Evolutionary conservation across 2,329 filamentous ascomycete genomes (phyloP).

Genomic region (Pseudocercospora cruenta): DNA sequence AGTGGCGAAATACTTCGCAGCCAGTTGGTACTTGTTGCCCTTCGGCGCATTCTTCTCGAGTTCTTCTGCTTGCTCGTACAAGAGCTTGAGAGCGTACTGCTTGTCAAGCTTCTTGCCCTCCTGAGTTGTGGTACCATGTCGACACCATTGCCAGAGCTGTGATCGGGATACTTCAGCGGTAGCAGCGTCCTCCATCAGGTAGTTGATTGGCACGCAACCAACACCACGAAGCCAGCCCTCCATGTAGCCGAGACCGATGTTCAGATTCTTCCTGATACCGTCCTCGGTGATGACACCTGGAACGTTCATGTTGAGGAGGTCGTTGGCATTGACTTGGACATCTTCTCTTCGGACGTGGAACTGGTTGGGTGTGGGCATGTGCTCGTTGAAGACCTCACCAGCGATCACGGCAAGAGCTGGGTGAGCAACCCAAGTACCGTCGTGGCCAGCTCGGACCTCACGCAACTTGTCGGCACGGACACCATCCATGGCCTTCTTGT

Average conservation of each 20-base stretch:
- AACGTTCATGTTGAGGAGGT: conserved; percentile 97
- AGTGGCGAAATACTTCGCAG: conserved; percentile 86
- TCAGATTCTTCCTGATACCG: conserved; percentile 95
- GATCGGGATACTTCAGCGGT: conserved; percentile 93
- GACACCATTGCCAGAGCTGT: conserved; percentile 96
- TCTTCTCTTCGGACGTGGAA: conserved; percentile 89
- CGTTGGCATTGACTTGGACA: conserved; percentile 80
- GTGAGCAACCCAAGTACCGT: conserved; percentile 97
- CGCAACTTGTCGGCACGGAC: conserved; percentile 92
- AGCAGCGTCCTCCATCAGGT: conserved; percentile 96
- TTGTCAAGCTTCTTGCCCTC: conserved; percentile 95
- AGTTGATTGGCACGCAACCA: conserved; percentile 97
- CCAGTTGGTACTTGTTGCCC: conserved; percentile 89
- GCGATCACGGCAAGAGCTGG: conserved; percentile 88
- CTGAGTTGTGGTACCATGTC: conserved; percentile 71
- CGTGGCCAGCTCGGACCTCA: conserved; percentile 91
- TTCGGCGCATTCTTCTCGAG: conserved; percentile 74
- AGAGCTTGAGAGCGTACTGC: conserved; percentile 80
- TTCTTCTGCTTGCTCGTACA: conserved; percentile 81
- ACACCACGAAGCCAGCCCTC: conserved; percentile 95
- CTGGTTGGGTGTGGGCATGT: conserved; percentile 99
- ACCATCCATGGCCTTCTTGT: conserved; percentile 31
- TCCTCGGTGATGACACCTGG: conserved; percentile 89
- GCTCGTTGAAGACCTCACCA: conserved; percentile 90
- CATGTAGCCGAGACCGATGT: conserved; percentile 97